Percentiles rank a stretch among this genome's conserved stretches.
These are phyloP conservation scores for Oxyria digyna DNA, from an alignment of 148 eudicot species.

Conservation along the genomic window DNA sequence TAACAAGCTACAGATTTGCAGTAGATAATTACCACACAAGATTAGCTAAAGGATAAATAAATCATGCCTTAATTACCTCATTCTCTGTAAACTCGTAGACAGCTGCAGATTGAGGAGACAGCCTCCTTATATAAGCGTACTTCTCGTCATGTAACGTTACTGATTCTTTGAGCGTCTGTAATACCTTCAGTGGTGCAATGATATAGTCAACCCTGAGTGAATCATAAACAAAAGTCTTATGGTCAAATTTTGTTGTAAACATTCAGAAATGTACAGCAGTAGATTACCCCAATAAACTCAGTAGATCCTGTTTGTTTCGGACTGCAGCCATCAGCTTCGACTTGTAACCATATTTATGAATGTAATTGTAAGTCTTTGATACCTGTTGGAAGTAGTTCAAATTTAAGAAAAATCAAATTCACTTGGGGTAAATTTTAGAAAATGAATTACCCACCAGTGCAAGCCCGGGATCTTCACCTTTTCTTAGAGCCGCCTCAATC, in stretches of 20 bases:
- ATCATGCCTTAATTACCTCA: conserved; percentile 49
- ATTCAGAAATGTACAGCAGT: background rate
- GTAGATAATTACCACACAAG: background rate
- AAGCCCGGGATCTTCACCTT: conserved; percentile 98
- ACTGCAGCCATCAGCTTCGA: conserved; percentile 94
- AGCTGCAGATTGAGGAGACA: conserved; percentile 77
- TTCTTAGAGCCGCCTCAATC: conserved; percentile 70
- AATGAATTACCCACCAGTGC: conserved; percentile 62
- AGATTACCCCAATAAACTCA: conserved; percentile 72
- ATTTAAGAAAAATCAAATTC: background rate
- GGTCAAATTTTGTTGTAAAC: background rate
- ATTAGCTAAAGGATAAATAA: background rate
- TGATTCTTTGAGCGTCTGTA: conserved; percentile 81
- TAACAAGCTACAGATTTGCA: conserved; percentile 40
- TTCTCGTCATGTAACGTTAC: conserved; percentile 68
- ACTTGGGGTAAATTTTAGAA: background rate
- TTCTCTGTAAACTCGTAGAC: conserved; percentile 56
- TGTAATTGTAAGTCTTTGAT: conserved; percentile 87
- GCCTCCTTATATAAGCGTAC: conserved; percentile 57
- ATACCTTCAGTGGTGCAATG: conserved; percentile 78
- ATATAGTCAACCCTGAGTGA: conserved; percentile 80
- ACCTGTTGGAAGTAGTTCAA: conserved; percentile 22
- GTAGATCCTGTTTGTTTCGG: conserved; percentile 87
- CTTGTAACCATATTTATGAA: conserved; percentile 79
- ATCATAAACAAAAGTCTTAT: background rate